phyloP scores from a whole-genome alignment of 805 yeast species.

The Wickerhamiella australiensis region DNA sequence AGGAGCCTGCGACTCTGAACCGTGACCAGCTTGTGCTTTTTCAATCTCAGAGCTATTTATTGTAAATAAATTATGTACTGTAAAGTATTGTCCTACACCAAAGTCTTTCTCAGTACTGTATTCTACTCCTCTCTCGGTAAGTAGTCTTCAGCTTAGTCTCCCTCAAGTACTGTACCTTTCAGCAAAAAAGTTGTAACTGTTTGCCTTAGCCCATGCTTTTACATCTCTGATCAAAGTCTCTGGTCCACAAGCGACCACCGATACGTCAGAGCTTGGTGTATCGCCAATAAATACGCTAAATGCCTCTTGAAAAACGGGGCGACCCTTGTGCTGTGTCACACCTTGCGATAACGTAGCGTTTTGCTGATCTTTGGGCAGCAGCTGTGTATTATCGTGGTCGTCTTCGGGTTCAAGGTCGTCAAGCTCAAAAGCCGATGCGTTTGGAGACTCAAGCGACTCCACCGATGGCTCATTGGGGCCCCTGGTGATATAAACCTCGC shows the following conservation, averaged over 20 bases:
- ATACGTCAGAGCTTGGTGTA: not conserved
- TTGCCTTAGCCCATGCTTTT: conserved; percentile 17
- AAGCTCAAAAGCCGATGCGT: conserved; percentile 8
- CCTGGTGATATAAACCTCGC: conserved; percentile 19
- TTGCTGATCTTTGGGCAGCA: conserved; percentile 10
- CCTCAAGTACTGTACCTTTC: conserved; percentile 16
- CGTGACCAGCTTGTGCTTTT: not conserved
- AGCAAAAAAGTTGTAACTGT: conserved; percentile 16
- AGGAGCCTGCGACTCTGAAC: too few relatives aligned
- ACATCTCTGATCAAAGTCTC: conserved; percentile 17
- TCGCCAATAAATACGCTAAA: not conserved
- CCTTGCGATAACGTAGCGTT: conserved; percentile 3
- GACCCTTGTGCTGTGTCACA: conserved; percentile 12
- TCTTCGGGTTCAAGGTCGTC: conserved; percentile 1
- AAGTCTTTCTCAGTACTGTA: not conserved
- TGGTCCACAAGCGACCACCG: conserved; percentile 24
- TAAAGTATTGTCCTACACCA: not conserved
- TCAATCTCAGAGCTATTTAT: not conserved
- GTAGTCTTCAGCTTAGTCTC: too few relatives aligned
- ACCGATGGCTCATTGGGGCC: not conserved
- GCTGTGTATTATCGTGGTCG: conserved; percentile 1
- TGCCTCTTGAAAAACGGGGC: conserved; percentile 16
- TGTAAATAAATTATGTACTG: conserved; percentile 13
- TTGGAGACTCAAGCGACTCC: not conserved
- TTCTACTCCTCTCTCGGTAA: too few relatives aligned